These are phyloP conservation scores for Pyricularia grisea DNA, from an alignment of 2,329 filamentous ascomycete genomes.

Conservation along the genomic window DNA sequence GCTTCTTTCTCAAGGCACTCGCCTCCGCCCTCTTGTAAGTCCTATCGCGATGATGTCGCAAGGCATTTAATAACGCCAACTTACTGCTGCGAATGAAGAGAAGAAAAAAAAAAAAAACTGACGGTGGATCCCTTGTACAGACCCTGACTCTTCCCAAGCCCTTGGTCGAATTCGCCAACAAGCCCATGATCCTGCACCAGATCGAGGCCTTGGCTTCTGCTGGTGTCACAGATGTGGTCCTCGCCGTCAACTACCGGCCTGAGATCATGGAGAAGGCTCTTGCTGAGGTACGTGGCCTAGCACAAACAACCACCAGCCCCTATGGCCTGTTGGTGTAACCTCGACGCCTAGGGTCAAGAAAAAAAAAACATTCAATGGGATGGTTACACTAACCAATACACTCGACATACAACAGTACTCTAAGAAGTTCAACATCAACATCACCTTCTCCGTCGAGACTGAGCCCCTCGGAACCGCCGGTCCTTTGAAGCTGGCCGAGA, in stretches of 20 bases:
- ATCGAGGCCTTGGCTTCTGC: conserved; percentile 89
- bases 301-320: not conserved
- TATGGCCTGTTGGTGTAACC: not conserved
- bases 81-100: not conserved
- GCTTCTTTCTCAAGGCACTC: conserved; percentile 50
- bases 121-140: conserved; percentile 32
- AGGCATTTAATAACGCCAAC: conserved; percentile 8
- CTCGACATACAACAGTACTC: conserved; percentile 58
- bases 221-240: conserved; percentile 93
- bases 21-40: conserved; percentile 87
- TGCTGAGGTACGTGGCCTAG: conserved; percentile 57
- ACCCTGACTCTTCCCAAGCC: conserved; percentile 96
- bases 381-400: not conserved
- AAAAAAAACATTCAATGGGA: not conserved
- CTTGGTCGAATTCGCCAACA: conserved; percentile 96
- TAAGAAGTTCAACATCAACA: conserved; percentile 84
- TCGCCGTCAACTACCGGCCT: conserved; percentile 97
- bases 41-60: conserved; percentile 2
- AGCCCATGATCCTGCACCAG: conserved; percentile 98
- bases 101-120: too few species aligned
- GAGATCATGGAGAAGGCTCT: conserved; percentile 95
- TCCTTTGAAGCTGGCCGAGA: conserved; percentile 89
- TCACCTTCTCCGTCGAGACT: conserved; percentile 93
- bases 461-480: conserved; percentile 94
- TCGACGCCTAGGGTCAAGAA: too few species aligned